Evolutionary conservation across 495 filamentous ascomycete genomes (phyloP), one percentile per base, ranked within the genome.

Genomic region (Trichocladium antarcticum): DNA sequence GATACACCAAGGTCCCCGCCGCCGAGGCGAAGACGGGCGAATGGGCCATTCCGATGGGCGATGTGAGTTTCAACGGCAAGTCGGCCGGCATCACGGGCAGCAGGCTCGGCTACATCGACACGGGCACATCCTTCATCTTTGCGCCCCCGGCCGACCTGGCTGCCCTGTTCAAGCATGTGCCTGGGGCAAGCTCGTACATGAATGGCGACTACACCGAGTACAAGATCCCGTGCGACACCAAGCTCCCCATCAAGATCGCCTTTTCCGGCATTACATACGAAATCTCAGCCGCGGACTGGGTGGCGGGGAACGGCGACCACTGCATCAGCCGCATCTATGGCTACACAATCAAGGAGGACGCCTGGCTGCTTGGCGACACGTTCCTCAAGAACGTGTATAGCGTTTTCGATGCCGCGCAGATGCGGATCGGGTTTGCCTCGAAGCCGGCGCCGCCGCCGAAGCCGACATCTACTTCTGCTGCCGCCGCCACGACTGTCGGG

Each of bases 341-440:
- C 29, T 64, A 71, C 44, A 66, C 68, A 21, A 62, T 67, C 29
- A 61, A 71, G 5, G 45, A 59, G 9, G 63, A 59, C 32, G 71
- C 61, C 5, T 92, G 88, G 87, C 70, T 94, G 24, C 61, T 92
- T 1, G 87, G 87, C 5, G 87, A 89, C 55, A 75, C 83, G 5
- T 93, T 93, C 55, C 63, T 94, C 48, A 94, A 93, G 68, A 92
- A 93, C 53, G 86, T 93, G n/a, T 92, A 92, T 66, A 68, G 77
- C 19, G 81, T 92, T 17, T 93, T 93, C 56, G 87, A 94, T 61
- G 76, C 74, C 32, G 85, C 78, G 24, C 57, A 75, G 47, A 67
- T 52, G 31, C 73, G 69, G 45, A 70, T 82, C 52, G 79, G 71
- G 14, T 72, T 74, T 37, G 70, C 70, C 10, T 45, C 51, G 27